These are phyloP conservation scores for Oryza coarctata DNA, from an alignment of 176 grass and related monocot species.

Conservation along the genomic window DNA sequence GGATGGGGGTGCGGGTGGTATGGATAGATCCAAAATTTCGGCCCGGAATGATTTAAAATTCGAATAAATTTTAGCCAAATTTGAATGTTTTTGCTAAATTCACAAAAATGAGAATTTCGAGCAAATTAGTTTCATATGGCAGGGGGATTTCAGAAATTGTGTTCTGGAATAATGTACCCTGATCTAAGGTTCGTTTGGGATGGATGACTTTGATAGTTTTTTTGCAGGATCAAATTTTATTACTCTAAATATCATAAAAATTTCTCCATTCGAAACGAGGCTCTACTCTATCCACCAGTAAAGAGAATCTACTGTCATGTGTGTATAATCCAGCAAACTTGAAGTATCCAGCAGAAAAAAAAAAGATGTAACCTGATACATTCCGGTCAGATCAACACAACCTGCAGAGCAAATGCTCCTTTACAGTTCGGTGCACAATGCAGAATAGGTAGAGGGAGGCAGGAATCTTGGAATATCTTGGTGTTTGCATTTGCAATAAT, in stretches of 20 bases:
- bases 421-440: neutral
- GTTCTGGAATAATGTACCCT: too few relatives aligned
- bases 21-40: too few relatives aligned
- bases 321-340: neutral
- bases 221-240: too few relatives aligned
- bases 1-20: too few relatives aligned
- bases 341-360: neutral
- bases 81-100: too few relatives aligned
- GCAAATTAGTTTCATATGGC: too few relatives aligned
- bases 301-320: neutral
- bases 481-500: constrained; percentile 38
- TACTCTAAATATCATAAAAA: neutral
- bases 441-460: constrained; percentile 11
- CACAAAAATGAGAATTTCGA: too few relatives aligned
- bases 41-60: too few relatives aligned
- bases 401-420: neutral
- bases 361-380: neutral
- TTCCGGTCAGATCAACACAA: neutral
- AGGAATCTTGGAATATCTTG: constrained; percentile 49
- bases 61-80: too few relatives aligned
- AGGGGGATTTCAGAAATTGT: too few relatives aligned
- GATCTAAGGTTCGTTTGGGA: too few relatives aligned
- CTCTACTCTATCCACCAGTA: neutral
- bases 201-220: too few relatives aligned
- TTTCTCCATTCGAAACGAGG: neutral